Evolutionary conservation across 805 yeast genomes (phyloP), one percentile per base, ranked within the genome.

Genomic region (Huiozyma naganishii): DNA sequence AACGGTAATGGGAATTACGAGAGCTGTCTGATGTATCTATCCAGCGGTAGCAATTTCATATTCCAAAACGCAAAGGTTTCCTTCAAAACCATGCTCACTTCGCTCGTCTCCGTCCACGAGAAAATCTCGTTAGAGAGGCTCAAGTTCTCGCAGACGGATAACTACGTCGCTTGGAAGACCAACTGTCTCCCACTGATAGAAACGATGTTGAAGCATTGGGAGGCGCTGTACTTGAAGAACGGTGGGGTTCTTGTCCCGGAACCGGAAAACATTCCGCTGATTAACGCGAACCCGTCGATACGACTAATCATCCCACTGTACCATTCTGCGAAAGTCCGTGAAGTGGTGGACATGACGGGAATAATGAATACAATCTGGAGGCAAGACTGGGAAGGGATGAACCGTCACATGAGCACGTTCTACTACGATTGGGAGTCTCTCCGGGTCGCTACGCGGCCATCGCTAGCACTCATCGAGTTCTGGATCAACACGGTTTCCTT

Each of bases 401-500:
- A 79, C 51, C 51, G 56, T 6, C 69, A 70, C 39, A 64, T 81
- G 47, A 65, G 70, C 42, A 58, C 56, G 30, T 60, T 80, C 37
- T 54, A 68, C 38, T 59, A 62, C 34, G 80, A 81, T 54, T 71
- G 75, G 39, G 89, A 82, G 47, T 79, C 80, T 3, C 63, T 81
- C 41, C 68, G 79, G 40, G 88, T 80, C 55, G 74, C 83, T 7
- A 69, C 80, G 2, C 69, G 67, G 37, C 72, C 76, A 51, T 73
- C 80, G 1, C 57, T 79, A 36, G 80, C 74, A 47, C 75, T 82
- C 29, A 66, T 83, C 43, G 74, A 77, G 45, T 65, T 82, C 39
- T 83, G 90, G 90, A 75, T 76, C 40, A 83, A 79, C 50, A 79
- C 80, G 40, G 79, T 80, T 12, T 73, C 81, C 5, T 75, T 78